A percentile compares a stretch with the other conserved stretches of the same genome.
Evolutionary conservation across 2,329 filamentous ascomycete genomes (phyloP).

Genomic region (Aspergillus flavus): DNA sequence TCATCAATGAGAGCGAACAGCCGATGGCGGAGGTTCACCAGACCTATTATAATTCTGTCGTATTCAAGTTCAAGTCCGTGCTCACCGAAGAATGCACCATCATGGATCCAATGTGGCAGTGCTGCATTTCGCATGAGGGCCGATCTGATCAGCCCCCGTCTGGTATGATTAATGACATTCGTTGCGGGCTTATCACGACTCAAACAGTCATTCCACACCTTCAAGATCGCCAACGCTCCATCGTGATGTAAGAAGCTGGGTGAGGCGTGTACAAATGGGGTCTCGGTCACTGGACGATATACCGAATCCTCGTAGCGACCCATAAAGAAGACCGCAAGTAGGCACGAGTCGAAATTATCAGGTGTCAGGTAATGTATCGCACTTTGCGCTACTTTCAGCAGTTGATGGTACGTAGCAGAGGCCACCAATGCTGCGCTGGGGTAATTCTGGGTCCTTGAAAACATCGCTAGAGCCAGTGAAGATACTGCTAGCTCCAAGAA

Average conservation of each 20-base stretch:
- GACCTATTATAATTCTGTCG: neutral
- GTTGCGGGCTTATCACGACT: neutral
- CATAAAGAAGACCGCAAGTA: neutral
- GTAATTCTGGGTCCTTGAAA: neutral
- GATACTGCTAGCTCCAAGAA: neutral
- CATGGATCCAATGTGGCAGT: neutral
- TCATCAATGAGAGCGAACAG: neutral
- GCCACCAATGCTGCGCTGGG: neutral
- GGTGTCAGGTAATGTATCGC: neutral
- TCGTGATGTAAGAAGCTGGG: slow-evolving; percentile 1
- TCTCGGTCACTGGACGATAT: neutral
- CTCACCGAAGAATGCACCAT: neutral
- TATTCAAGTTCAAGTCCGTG: neutral
- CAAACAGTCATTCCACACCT: neutral
- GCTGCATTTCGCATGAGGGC: neutral
- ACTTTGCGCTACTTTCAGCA: neutral
- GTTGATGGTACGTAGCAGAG: neutral
- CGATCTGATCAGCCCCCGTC: neutral
- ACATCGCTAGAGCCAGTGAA: neutral
- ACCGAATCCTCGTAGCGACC: neutral
- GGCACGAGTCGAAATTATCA: neutral
- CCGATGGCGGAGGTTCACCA: neutral
- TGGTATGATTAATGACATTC: neutral
- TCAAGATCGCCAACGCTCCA: neutral
- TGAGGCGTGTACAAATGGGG: neutral